Conservation (phyloP, 2,329 filamentous ascomycete genomes). For the Aspergillus fijiensis region DNA sequence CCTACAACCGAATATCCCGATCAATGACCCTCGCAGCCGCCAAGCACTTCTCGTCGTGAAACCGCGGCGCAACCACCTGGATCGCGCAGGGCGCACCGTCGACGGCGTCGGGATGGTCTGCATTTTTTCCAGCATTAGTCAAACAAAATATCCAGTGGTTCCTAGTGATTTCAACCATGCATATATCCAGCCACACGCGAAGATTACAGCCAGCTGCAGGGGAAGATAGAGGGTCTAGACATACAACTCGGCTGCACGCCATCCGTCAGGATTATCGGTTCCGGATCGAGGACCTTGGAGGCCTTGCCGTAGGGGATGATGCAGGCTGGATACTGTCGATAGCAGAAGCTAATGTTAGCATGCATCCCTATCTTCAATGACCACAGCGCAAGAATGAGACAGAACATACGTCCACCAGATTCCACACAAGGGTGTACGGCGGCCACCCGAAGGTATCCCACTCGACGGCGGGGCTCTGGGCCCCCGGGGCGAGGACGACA, state of each 20-base stretch:
- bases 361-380: too few species aligned
- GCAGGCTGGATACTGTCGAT: slow-evolving; percentile 50
- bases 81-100: slow-evolving; percentile 50
- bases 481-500: slow-evolving; percentile 50
- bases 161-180: too few species aligned
- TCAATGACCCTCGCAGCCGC: slow-evolving; percentile 33
- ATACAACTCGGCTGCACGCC: slow-evolving; percentile 27
- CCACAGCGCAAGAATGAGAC: too few species aligned
- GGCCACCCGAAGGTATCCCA: slow-evolving; percentile 48
- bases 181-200: too few species aligned
- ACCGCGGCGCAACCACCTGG: slow-evolving; percentile 48
- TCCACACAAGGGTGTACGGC: slow-evolving; percentile 52
- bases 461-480: slow-evolving; percentile 52
- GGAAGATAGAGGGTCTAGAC: slow-evolving; percentile 4
- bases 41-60: slow-evolving; percentile 52
- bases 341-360: not conserved
- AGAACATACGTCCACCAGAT: slow-evolving; percentile 52
- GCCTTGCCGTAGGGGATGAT: slow-evolving; percentile 49
- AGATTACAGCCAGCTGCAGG: too few species aligned
- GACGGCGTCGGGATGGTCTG: slow-evolving; percentile 43
- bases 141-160: slow-evolving; percentile 5
- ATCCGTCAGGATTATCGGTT: slow-evolving; percentile 31
- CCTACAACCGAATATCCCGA: slow-evolving; percentile 14
- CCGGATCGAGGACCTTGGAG: slow-evolving; percentile 42
- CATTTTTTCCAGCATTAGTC: not conserved